These are phyloP conservation scores for Peniophora sp. DNA, from an alignment of 1,284 basidiomycete genomes.

Conservation along the genomic window DNA sequence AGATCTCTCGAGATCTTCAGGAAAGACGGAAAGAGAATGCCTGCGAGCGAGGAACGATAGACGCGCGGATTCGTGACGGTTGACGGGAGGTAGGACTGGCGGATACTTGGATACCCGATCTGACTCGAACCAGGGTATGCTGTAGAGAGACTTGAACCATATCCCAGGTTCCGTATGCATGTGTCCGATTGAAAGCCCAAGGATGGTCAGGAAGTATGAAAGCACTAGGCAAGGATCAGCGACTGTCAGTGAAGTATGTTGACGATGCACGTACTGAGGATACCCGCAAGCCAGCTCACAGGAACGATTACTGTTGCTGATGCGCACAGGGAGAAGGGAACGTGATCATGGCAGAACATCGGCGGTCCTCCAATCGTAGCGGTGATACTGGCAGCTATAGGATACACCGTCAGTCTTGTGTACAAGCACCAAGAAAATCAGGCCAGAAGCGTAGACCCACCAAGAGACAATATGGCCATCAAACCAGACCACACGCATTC, in stretches of 20 bases:
- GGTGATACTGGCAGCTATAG: constrained; percentile 37
- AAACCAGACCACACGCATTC: constrained; percentile 49
- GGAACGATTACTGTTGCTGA: constrained; percentile 45
- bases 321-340: constrained; percentile 38
- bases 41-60: constrained; percentile 6
- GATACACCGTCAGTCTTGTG: not conserved
- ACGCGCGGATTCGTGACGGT: constrained; percentile 11
- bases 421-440: not conserved
- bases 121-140: constrained; percentile 47
- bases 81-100: constrained; percentile 9
- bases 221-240: constrained; percentile 30
- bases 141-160: constrained; percentile 42
- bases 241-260: constrained; percentile 4
- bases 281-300: constrained; percentile 44
- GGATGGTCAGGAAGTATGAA: constrained; percentile 46
- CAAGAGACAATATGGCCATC: constrained; percentile 39
- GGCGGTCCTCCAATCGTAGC: constrained; percentile 34
- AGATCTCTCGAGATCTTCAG: constrained; percentile 6
- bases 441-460: constrained; percentile 25
- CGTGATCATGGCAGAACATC: constrained; percentile 24
- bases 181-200: constrained; percentile 37
- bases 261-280: constrained; percentile 36
- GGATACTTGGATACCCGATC: constrained; percentile 4
- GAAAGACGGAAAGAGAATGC: constrained; percentile 7
- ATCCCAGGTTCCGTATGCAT: constrained; percentile 30